Percentiles rank a stretch among this genome's conserved stretches.
Conservation (phyloP, 768 basidiomycete species). For the Dendrothele bispora region DNA sequence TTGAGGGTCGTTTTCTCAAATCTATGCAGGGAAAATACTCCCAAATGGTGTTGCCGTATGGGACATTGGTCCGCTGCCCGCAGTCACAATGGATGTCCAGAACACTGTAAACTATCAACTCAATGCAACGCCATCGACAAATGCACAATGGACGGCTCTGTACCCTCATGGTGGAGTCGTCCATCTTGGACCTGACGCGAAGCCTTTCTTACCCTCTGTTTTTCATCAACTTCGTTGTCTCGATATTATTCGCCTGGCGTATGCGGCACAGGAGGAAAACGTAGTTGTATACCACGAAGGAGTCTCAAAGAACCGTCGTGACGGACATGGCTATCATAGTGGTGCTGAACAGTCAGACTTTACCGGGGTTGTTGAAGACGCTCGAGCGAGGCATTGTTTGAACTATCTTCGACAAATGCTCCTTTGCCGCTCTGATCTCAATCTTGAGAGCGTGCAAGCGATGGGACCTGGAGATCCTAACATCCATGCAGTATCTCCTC, state of each 20-base stretch:
- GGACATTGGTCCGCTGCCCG: not conserved
- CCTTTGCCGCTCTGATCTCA: not conserved
- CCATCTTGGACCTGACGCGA: constrained; percentile 15
- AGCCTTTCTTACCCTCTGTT: constrained; percentile 23
- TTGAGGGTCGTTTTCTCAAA: too few species aligned
- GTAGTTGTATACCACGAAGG: not conserved
- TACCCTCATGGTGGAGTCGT: not conserved
- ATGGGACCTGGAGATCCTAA: too few species aligned
- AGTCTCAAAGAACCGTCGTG: not conserved
- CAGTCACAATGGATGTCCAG: not conserved
- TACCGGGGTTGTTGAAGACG: too few species aligned
- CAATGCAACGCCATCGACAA: not conserved
- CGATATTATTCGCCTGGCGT: constrained; percentile 11
- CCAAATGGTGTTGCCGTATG: too few species aligned
- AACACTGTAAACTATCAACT: constrained; percentile 5
- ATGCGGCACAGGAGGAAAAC: not conserved
- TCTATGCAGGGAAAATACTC: too few species aligned
- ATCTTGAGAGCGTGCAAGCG: not conserved
- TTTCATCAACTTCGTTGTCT: constrained; percentile 29
- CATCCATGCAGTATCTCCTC: too few species aligned
- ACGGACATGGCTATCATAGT: too few species aligned
- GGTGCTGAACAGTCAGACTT: not conserved
- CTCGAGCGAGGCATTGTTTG: not conserved
- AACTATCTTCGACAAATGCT: constrained; percentile 9
- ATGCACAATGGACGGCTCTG: constrained; percentile 1